These are phyloP conservation scores for Acorus calamus DNA, from an alignment of 106 monocot genomes.

Conservation along the genomic window DNA sequence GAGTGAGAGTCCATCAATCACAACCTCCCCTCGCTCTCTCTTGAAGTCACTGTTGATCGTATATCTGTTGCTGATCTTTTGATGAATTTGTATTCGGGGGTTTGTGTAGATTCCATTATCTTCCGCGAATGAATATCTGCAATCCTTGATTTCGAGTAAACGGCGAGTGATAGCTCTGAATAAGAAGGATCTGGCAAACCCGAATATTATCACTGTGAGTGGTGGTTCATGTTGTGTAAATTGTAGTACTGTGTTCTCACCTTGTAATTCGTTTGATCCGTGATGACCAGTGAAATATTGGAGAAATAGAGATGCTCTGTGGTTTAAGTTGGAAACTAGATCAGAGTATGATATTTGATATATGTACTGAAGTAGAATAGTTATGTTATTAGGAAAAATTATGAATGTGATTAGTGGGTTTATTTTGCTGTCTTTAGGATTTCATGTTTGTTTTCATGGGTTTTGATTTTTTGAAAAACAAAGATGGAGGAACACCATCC, in stretches of 20 bases:
- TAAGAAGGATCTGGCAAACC: conserved; percentile 94
- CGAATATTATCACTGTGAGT: conserved; percentile 82
- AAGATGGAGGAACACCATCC: no score
- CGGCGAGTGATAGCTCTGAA: conserved; percentile 85
- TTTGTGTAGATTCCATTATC: conserved; percentile 74
- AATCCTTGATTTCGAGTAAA: conserved; percentile 48
- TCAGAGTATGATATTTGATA: no score
- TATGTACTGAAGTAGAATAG: no score
- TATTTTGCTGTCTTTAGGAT: background rate
- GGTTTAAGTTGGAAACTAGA: no score
- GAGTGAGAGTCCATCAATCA: conserved; percentile 24
- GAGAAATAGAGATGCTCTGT: no score
- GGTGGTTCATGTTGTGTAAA: background rate
- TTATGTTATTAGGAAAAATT: no score
- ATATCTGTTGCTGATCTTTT: background rate
- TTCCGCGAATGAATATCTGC: conserved; percentile 83
- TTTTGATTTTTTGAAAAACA: no score
- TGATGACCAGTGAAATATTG: no score
- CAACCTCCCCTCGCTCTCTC: background rate
- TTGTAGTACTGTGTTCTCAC: no score
- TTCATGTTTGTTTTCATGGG: no score
- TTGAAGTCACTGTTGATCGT: background rate
- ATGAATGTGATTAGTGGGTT: background rate
- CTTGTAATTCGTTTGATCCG: no score
- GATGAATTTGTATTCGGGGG: background rate